These are phyloP conservation scores for Metschnikowia corniflorae DNA, from an alignment of 805 yeast genomes.

Conservation along the genomic window DNA sequence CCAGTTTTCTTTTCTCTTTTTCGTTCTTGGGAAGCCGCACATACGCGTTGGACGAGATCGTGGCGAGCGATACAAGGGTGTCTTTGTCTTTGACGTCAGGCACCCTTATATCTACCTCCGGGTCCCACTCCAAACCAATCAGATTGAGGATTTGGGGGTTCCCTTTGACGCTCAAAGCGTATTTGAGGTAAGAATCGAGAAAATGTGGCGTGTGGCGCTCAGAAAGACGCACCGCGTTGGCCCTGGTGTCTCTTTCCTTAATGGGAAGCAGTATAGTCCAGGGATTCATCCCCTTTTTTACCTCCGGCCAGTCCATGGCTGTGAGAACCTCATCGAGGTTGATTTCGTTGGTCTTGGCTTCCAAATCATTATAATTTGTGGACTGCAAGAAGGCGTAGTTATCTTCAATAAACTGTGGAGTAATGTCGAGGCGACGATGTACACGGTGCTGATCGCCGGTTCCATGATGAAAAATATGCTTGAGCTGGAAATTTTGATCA, in stretches of 20 bases:
- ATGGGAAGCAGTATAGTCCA: slow-evolving; percentile 36
- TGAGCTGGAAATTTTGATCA: slow-evolving; percentile 30
- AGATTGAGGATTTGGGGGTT: slow-evolving; percentile 32
- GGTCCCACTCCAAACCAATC: slow-evolving; percentile 62
- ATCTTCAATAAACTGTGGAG: slow-evolving; percentile 34
- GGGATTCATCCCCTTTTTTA: slow-evolving; percentile 33
- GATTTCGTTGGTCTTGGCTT: background rate
- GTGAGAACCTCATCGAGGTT: slow-evolving; percentile 7
- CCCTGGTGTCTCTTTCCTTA: slow-evolving; percentile 16
- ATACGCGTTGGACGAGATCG: slow-evolving; percentile 89
- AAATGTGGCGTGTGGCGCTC: slow-evolving; percentile 52
- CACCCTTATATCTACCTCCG: slow-evolving; percentile 45
- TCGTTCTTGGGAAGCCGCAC: slow-evolving; percentile 64
- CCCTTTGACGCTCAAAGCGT: slow-evolving; percentile 45
- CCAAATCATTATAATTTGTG: background rate
- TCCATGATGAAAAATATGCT: slow-evolving; percentile 62
- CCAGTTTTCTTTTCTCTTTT: slow-evolving; percentile 50
- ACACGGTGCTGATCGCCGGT: slow-evolving; percentile 40
- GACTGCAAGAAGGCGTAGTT: slow-evolving; percentile 9
- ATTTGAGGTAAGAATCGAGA: slow-evolving; percentile 62
- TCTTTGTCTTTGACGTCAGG: slow-evolving; percentile 77
- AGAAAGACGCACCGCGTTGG: slow-evolving; percentile 25
- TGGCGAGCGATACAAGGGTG: slow-evolving; percentile 71
- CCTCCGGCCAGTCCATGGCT: slow-evolving; percentile 36
- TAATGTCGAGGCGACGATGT: slow-evolving; percentile 51